Percentiles rank a stretch among this genome's conserved stretches.
Conservation (phyloP, 805 yeast species). For the Candida loeiensis region DNA sequence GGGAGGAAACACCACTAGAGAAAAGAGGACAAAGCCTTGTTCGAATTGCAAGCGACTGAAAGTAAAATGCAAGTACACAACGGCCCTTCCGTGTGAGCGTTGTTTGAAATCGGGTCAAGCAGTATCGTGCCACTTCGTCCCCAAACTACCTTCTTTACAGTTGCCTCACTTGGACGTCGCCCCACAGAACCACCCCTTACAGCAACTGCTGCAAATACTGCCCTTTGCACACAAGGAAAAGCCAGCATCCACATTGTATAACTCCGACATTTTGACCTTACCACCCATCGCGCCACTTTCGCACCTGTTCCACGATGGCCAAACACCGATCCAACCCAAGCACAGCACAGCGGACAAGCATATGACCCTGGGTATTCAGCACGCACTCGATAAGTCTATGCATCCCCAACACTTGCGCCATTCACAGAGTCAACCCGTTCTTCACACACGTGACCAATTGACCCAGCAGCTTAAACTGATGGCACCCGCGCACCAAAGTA, state of each 20-base stretch:
- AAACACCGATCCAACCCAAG: not conserved
- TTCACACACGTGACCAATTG: too few relatives aligned
- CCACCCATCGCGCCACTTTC: constrained; percentile 7
- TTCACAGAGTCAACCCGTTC: too few relatives aligned
- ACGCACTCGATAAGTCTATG: too few relatives aligned
- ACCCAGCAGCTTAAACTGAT: too few relatives aligned
- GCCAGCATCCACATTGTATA: not conserved
- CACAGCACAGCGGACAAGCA: constrained; percentile 1
- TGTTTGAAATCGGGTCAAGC: constrained; percentile 50
- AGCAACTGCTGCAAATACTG: not conserved
- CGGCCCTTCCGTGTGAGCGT: constrained; percentile 52
- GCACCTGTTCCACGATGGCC: constrained; percentile 2
- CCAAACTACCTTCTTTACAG: constrained; percentile 45
- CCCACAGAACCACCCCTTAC: not conserved
- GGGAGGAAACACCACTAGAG: constrained; percentile 23
- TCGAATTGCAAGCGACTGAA: constrained; percentile 58
- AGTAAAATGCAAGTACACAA: constrained; percentile 55
- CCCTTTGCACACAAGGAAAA: not conserved
- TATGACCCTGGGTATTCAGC: too few relatives aligned
- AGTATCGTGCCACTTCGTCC: constrained; percentile 50
- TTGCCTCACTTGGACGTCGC: constrained; percentile 20
- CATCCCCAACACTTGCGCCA: too few relatives aligned
- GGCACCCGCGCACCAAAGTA: too few relatives aligned
- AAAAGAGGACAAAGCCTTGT: constrained; percentile 56
- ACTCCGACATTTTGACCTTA: not conserved